These are phyloP conservation scores for Xylaria bambusicola DNA, from an alignment of 495 filamentous ascomycete species.

Conservation along the genomic window DNA sequence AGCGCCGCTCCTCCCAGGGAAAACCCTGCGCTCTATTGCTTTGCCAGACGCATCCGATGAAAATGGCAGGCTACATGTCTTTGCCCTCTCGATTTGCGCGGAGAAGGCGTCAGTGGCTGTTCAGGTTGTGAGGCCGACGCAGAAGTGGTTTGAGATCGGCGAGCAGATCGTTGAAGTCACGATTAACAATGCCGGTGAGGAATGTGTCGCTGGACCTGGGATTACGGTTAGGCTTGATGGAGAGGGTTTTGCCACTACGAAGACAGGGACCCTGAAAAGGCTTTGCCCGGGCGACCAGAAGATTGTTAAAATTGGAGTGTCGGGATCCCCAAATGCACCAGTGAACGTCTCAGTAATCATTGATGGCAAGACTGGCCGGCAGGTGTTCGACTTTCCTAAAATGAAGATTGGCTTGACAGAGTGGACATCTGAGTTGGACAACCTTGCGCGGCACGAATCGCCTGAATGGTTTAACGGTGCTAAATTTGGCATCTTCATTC, in stretches of 20 bases:
- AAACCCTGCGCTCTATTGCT: constrained; percentile 44
- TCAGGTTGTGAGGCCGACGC: constrained; percentile 55
- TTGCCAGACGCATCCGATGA: constrained; percentile 40
- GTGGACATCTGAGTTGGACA: constrained; percentile 34
- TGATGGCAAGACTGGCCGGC: constrained; percentile 1
- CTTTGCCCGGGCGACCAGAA: constrained; percentile 56
- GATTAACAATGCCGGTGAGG: constrained; percentile 52
- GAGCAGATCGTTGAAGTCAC: constrained; percentile 54
- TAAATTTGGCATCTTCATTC: constrained; percentile 61
- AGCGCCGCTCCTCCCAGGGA: constrained; percentile 48
- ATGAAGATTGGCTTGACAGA: constrained; percentile 32
- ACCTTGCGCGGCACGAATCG: constrained; percentile 47
- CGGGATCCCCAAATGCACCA: constrained; percentile 17
- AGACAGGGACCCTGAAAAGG: constrained; percentile 45
- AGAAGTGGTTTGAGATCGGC: constrained; percentile 47
- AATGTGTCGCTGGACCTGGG: constrained; percentile 42
- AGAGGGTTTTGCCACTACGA: constrained; percentile 40
- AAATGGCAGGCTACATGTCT: constrained; percentile 45
- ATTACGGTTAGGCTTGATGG: constrained; percentile 41
- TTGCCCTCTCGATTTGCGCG: constrained; percentile 41
- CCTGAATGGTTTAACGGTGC: constrained; percentile 56
- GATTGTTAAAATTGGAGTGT: constrained; percentile 49
- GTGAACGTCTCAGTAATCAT: constrained; percentile 21
- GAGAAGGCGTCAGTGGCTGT: constrained; percentile 30
- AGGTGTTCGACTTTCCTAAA: constrained; percentile 9